phyloP scores from a whole-genome alignment of 192 early-diverging fungal species.

The Coemansia sp. region DNA sequence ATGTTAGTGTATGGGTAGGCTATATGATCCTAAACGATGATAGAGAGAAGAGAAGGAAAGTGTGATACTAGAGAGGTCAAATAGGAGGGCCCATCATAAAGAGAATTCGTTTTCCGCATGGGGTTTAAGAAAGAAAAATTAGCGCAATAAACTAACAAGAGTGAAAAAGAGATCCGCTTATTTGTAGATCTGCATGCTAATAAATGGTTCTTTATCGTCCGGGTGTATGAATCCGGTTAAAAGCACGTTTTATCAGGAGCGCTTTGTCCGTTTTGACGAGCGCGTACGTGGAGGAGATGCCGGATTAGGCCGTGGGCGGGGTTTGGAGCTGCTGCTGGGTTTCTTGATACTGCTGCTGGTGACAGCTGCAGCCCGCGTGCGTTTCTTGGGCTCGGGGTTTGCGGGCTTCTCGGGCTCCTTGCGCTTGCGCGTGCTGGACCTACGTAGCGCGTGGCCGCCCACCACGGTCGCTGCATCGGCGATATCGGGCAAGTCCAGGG shows the following conservation, averaged over 20 bases:
- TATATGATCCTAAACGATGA: background rate
- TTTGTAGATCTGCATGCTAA: too few relatives aligned
- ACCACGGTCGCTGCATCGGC: background rate
- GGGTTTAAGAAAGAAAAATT: background rate
- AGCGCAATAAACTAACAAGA: background rate
- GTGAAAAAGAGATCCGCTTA: too few relatives aligned
- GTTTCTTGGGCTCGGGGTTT: background rate
- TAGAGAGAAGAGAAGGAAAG: conserved; percentile 1
- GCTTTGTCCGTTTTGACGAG: conserved; percentile 13
- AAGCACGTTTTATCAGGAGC: background rate
- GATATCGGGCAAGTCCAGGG: background rate
- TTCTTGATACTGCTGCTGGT: background rate
- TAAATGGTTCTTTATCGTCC: too few relatives aligned
- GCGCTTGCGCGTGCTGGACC: background rate
- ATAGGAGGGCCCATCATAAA: background rate
- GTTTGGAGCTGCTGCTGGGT: too few relatives aligned
- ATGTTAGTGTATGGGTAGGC: conserved; percentile 5
- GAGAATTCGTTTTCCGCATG: background rate
- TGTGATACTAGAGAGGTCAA: background rate
- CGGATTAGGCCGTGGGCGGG: background rate
- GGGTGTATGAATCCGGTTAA: too few relatives aligned
- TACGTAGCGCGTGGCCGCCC: conserved; percentile 5
- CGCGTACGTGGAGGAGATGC: conserved; percentile 19
- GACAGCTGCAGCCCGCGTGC: too few relatives aligned
- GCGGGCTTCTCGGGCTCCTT: background rate